These are phyloP conservation scores for Tieghemostelium lacteum DNA, from an alignment of 78 protist genomes.

Conservation along the genomic window DNA sequence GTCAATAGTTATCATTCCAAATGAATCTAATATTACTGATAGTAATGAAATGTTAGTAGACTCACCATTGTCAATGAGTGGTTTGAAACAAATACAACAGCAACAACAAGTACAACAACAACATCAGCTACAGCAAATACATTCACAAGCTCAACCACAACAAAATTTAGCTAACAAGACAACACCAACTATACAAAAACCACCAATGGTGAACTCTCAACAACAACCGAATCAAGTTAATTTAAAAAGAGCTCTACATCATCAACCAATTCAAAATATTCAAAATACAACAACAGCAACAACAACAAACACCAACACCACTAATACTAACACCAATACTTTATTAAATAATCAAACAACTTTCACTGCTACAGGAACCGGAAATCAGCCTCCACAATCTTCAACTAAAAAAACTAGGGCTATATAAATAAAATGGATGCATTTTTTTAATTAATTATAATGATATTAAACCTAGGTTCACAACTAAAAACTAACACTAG, in stretches of 20 bases:
- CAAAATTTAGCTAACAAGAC: not conserved
- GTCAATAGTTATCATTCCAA: not conserved
- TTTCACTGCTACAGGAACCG: too few relatives aligned
- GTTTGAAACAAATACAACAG: not conserved
- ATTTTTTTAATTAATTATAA: too few relatives aligned
- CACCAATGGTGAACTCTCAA: not conserved
- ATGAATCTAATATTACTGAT: not conserved
- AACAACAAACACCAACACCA: not conserved
- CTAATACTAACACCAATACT: not conserved
- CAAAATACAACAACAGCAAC: conserved; percentile 10
- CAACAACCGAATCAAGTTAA: not conserved
- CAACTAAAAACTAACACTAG: too few relatives aligned
- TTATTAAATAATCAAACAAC: not conserved
- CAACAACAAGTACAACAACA: conserved; percentile 5
- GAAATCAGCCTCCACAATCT: too few relatives aligned
- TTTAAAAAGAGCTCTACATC: too few relatives aligned
- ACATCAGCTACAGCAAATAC: conserved; percentile 2
- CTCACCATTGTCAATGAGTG: not conserved
- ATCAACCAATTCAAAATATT: too few relatives aligned
- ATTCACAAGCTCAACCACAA: not conserved
- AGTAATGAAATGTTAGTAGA: not conserved
- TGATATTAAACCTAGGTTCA: too few relatives aligned
- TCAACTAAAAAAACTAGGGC: too few relatives aligned
- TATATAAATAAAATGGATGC: too few relatives aligned
- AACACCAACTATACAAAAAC: not conserved